Percentiles rank a stretch among this genome's conserved stretches.
Conservation (phyloP, 768 basidiomycete genomes). For the Boletellus ananas region DNA sequence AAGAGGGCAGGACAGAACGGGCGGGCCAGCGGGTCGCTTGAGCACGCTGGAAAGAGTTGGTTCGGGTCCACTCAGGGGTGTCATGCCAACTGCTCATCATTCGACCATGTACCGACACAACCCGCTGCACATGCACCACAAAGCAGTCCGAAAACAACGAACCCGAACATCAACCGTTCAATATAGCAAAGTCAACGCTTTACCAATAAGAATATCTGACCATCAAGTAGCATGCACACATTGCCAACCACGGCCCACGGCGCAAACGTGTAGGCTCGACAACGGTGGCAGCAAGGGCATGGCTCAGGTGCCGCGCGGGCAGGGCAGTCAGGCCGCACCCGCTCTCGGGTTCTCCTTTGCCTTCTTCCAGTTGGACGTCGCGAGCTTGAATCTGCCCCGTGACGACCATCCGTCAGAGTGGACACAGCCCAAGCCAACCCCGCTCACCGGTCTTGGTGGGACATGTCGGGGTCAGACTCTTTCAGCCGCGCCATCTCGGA, state of each 20-base stretch:
- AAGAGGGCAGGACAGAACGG: slow-evolving; percentile 19
- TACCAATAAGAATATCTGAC: slow-evolving; percentile 33
- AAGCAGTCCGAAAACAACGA: slow-evolving; percentile 6
- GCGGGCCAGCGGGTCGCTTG: slow-evolving; percentile 19
- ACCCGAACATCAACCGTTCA: slow-evolving; percentile 10
- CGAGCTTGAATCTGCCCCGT: slow-evolving; percentile 58
- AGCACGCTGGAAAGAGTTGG: slow-evolving; percentile 23
- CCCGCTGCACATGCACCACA: neutral
- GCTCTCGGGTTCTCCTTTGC: slow-evolving; percentile 63
- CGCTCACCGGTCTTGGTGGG: slow-evolving; percentile 67
- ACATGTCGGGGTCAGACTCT: slow-evolving; percentile 66
- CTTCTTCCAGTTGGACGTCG: slow-evolving; percentile 75
- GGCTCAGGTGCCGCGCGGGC: slow-evolving; percentile 7
- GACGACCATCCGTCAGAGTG: neutral
- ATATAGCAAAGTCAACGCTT: slow-evolving; percentile 22
- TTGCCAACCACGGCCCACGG: slow-evolving; percentile 18
- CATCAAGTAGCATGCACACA: slow-evolving; percentile 8
- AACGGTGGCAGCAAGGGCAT: slow-evolving; percentile 1
- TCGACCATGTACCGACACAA: no score
- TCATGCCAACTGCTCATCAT: slow-evolving; percentile 2
- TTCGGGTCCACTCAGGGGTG: slow-evolving; percentile 18
- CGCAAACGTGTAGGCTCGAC: slow-evolving; percentile 10
- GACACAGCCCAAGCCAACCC: neutral
- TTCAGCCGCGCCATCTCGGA: slow-evolving; percentile 76
- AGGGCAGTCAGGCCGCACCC: slow-evolving; percentile 19